phyloP scores from a whole-genome alignment of 2,329 filamentous ascomycete species.

The Diplodia mutila region DNA sequence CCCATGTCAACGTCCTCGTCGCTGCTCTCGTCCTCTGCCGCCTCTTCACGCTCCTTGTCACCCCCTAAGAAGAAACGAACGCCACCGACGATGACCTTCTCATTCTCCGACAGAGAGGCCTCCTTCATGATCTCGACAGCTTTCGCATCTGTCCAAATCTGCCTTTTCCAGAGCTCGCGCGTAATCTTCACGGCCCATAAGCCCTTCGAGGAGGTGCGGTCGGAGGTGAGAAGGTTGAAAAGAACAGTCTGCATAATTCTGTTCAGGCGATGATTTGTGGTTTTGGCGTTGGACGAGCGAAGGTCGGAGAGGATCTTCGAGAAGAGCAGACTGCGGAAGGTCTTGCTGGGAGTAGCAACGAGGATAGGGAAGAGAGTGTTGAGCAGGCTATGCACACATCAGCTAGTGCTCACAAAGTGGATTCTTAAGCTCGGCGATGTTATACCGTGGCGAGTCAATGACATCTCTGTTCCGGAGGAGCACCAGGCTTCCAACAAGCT shows the following conservation, averaged over 20 bases:
- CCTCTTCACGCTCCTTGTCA: slow-evolving; percentile 92
- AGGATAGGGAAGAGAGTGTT: slow-evolving; percentile 95
- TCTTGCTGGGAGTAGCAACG: slow-evolving; percentile 89
- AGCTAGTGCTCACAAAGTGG: not conserved
- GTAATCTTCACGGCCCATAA: slow-evolving; percentile 97
- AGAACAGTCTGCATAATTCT: slow-evolving; percentile 90
- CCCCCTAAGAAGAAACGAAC: slow-evolving; percentile 95
- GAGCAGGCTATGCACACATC: slow-evolving; percentile 58
- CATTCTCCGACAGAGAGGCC: slow-evolving; percentile 83
- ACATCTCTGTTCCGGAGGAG: slow-evolving; percentile 89
- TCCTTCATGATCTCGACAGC: slow-evolving; percentile 99
- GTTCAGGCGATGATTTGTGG: slow-evolving; percentile 90
- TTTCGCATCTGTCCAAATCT: slow-evolving; percentile 93
- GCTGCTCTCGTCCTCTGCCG: slow-evolving; percentile 80
- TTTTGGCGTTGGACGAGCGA: slow-evolving; percentile 81
- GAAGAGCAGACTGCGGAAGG: slow-evolving; percentile 80
- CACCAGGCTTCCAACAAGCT: slow-evolving; percentile 88
- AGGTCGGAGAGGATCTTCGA: slow-evolving; percentile 91
- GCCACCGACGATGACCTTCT: slow-evolving; percentile 86
- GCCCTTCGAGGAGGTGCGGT: slow-evolving; percentile 81
- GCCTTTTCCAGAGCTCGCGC: slow-evolving; percentile 92
- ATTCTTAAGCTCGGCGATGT: not conserved
- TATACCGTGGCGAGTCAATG: slow-evolving; percentile 74
- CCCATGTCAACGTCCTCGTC: slow-evolving; percentile 79
- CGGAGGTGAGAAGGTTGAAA: slow-evolving; percentile 86